These are phyloP conservation scores for Taiwanofungus camphoratus DNA, from an alignment of 1,284 basidiomycete species.

Conservation along the genomic window DNA sequence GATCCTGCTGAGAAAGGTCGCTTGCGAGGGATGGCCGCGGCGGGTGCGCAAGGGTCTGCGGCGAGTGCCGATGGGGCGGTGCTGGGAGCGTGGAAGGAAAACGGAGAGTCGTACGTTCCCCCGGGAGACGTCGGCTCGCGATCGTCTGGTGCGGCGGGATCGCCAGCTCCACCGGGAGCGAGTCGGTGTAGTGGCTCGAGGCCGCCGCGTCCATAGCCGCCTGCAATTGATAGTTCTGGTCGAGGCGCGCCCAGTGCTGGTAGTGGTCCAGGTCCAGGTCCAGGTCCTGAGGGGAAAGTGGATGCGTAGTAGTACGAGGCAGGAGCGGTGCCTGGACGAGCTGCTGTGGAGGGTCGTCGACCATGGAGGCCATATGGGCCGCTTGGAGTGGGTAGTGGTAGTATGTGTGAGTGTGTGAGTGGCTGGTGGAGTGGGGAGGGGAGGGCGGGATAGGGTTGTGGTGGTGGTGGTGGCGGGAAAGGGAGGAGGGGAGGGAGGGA, in stretches of 20 bases:
- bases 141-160: conserved; percentile 23
- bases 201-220: conserved; percentile 33
- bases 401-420: conserved; percentile 39
- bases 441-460: conserved; percentile 23
- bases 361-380: conserved; percentile 19
- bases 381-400: conserved; percentile 38
- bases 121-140: conserved; percentile 19
- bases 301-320: conserved; percentile 44
- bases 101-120: conserved; percentile 49
- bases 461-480: conserved; percentile 30
- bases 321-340: conserved; percentile 60
- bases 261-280: conserved; percentile 32
- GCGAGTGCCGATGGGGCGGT: conserved; percentile 35
- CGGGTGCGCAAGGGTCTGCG: conserved; percentile 30
- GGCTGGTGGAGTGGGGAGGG: conserved; percentile 22
- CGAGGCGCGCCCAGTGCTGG: conserved; percentile 39
- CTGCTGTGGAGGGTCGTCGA: conserved; percentile 41
- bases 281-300: conserved; percentile 41
- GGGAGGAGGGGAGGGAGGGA: conserved; percentile 44
- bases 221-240: conserved; percentile 36
- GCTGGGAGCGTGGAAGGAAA: conserved; percentile 69
- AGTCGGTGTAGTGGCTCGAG: conserved; percentile 22
- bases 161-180: conserved; percentile 21
- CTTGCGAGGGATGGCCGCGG: conserved; percentile 46
- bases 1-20: conserved; percentile 45